These are phyloP conservation scores for Mycena metata DNA, from an alignment of 768 basidiomycete species.

Conservation along the genomic window DNA sequence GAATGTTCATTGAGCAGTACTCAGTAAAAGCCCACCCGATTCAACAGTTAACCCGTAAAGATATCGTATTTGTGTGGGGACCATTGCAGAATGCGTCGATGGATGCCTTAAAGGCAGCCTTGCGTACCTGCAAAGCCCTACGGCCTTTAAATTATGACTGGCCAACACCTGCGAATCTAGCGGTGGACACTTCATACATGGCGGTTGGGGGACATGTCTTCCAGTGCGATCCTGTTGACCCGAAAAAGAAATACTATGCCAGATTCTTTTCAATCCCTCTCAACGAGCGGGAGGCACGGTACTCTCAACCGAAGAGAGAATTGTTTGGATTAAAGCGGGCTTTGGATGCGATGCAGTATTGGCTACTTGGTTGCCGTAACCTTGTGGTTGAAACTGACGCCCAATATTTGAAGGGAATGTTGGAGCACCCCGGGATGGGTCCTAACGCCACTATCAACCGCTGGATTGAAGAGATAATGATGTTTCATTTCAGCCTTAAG, in stretches of 20 bases:
- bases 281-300: conserved; percentile 48
- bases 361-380: conserved; percentile 43
- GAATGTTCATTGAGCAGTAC: neutral
- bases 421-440: conserved; percentile 50
- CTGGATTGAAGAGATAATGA: conserved; percentile 52
- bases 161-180: neutral
- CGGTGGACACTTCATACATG: neutral
- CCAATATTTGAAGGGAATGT: conserved; percentile 50
- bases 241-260: neutral
- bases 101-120: too few relatives aligned
- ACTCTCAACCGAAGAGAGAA: conserved; percentile 57
- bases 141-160: neutral
- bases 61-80: too few relatives aligned
- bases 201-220: neutral
- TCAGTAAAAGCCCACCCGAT: too few relatives aligned
- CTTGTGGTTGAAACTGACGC: conserved; percentile 52
- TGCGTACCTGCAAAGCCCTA: neutral
- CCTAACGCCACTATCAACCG: conserved; percentile 52
- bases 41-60: too few relatives aligned
- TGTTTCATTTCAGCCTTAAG: conserved; percentile 49
- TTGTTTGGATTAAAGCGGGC: conserved; percentile 52
- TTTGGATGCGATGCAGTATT: conserved; percentile 33
- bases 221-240: neutral
- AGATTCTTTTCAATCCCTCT: conserved; percentile 48
- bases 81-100: too few relatives aligned